Evolutionary conservation across 306 rosid genomes (phyloP).

Genomic region (Malus orientalis): DNA sequence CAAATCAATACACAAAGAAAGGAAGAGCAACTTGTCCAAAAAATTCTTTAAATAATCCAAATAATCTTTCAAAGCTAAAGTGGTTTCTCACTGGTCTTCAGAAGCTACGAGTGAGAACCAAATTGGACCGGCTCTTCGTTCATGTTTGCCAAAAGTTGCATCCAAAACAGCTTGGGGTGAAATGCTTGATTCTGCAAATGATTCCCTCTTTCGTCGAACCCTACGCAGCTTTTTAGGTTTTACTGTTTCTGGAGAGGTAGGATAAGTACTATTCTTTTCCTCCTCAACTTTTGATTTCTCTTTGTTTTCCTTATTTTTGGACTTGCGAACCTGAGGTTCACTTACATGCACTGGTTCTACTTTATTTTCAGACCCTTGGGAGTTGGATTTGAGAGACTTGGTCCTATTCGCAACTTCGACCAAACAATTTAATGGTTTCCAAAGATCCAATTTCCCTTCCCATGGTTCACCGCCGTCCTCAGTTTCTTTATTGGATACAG

Average conservation of each 20-base stretch:
- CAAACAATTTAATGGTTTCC: constrained; percentile 86
- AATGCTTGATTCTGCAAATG: constrained; percentile 34
- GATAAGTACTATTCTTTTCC: constrained; percentile 41
- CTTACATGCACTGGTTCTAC: constrained; percentile 32
- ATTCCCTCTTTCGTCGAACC: constrained; percentile 62
- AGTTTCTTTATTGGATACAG: constrained; percentile 43
- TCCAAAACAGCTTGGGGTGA: constrained; percentile 54
- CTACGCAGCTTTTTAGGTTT: constrained; percentile 63
- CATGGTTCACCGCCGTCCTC: constrained; percentile 50
- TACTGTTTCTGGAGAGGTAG: constrained; percentile 29
- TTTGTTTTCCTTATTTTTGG: constrained; percentile 58
- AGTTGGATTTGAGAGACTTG: constrained; percentile 64
- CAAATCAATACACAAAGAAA: constrained; percentile 15
- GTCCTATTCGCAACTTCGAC: constrained; percentile 91
- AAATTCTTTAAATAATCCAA: neutral
- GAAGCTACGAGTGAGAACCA: constrained; percentile 79
- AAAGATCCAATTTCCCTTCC: constrained; percentile 72
- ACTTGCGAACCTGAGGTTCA: constrained; percentile 39
- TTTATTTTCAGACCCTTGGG: constrained; percentile 51
- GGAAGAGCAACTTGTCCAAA: neutral
- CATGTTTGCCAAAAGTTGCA: constrained; percentile 34
- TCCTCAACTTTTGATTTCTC: constrained; percentile 57
- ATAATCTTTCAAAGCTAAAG: constrained; percentile 14
- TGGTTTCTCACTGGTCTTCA: constrained; percentile 60
- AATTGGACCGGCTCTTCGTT: constrained; percentile 52